Evolutionary conservation across 495 filamentous ascomycete genomes (phyloP), one percentile per base, ranked within the genome.

Genomic region (Chaetomidium leptoderma): DNA sequence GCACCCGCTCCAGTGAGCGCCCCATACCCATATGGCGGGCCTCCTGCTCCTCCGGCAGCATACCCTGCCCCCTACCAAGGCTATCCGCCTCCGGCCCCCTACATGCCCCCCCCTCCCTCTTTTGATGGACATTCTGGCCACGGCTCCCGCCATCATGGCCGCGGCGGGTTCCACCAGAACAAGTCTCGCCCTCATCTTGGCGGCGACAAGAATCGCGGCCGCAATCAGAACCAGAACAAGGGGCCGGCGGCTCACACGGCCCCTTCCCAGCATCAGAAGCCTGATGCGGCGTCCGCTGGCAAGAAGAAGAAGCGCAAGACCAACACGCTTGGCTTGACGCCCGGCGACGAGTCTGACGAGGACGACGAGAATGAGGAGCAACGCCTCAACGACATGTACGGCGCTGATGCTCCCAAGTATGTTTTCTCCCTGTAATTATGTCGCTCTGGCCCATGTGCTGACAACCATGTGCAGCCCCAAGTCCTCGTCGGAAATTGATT

Each of bases 251-350:
- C 69, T 2, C 65, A 70, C 35, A 70, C 72, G 27, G 61, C 70
- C 26, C 65, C 67, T 14, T 68, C 70, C 26, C 62, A 58, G 81
- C 87, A 53, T 86, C 83, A 84, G 61, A 85, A 86, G 74, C 83
- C 85, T 80, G 77, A 79, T 75, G 71, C 69, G 66, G 70, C 72
- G 60, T 81, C 83, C 39, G 72, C 74, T 0, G 71, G 70, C 24
- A 87, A 86, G 72, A 92, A 92, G 69, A 89, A 88, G 76, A 88
- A 88, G 76, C 76, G 86, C 45, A 85, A 83, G 66, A 84, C 85
- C 42, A 91, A 93, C 48, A 85, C 87, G 30, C 81, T 96, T 9
- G 91, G 91, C 19, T 69, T 96, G 53, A 91, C 87, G 2, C 91
- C 88, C 13, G 83, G 83, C 36, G 78, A 79, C n/a, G 84, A 86